Evolutionary conservation across 495 filamentous ascomycete species (phyloP).

Genomic region (Xylaria acuta): DNA sequence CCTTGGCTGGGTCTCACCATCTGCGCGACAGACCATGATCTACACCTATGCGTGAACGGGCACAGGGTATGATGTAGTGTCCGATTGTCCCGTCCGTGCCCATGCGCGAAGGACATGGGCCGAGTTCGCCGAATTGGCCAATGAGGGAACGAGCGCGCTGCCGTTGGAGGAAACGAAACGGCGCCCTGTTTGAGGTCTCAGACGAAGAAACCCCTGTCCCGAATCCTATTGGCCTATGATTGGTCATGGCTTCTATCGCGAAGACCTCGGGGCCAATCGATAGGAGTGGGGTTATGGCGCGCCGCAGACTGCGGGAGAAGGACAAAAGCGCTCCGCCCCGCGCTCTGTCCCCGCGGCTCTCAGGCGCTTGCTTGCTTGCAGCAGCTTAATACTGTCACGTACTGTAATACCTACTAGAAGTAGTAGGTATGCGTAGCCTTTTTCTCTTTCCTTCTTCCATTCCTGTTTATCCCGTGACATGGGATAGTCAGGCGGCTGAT

Average conservation of each 20-base stretch:
- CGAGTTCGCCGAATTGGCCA: conserved; percentile 24
- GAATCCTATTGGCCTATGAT: conserved; percentile 28
- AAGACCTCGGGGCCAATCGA: not conserved
- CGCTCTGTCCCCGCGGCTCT: not conserved
- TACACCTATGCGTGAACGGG: conserved; percentile 1
- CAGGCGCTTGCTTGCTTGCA: not conserved
- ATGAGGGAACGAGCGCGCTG: conserved; percentile 30
- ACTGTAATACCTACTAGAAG: not conserved
- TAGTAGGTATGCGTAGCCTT: not conserved
- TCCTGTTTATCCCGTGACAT: too few relatives aligned
- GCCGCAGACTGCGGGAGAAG: not conserved
- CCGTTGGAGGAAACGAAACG: conserved; percentile 39
- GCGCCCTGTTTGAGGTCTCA: conserved; percentile 38
- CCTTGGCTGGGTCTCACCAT: conserved; percentile 14
- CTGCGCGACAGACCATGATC: conserved; percentile 1
- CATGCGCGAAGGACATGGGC: not conserved
- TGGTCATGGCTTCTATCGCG: not conserved
- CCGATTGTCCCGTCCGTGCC: not conserved
- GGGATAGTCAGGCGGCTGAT: too few relatives aligned
- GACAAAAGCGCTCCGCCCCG: conserved; percentile 5
- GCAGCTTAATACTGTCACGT: too few relatives aligned
- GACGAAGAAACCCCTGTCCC: conserved; percentile 23
- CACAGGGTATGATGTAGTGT: not conserved
- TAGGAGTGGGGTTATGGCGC: not conserved
- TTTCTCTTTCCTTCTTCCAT: not conserved